Base-by-base conservation (phyloP, 805 yeast genomes). In the Martiniozyma abietophila region DNA sequence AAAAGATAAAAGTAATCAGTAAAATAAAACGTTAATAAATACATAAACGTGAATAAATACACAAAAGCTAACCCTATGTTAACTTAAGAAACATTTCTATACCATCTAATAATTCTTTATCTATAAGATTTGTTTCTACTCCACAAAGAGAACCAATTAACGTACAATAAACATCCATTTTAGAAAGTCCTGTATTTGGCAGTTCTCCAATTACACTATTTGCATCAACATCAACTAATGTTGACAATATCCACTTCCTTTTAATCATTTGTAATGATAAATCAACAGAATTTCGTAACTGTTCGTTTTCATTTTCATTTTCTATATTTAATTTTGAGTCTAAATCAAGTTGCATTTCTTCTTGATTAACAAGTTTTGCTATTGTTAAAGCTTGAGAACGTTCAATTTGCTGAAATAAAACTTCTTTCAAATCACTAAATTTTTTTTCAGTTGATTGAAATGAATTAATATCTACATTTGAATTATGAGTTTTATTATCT, bases 121-220 rank as follows among this genome's bases (percentile, higher is more conserved):
- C 84, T 38, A 89, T 78, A 40, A 81, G 92, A 40, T 83, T 94
- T 15, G 77, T 67, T 32, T 76, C 73, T 35, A 85, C 66, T 2
- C 84, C 94, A 52, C 94, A 81, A 31, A 84, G 72, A 30, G 76
- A 61, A 17, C 89, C 72, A 27, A 92, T 77, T 41, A 89, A 64
- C 48, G 76, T 75, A 43, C 94, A 68, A 61, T 89, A 54, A 12
- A 54, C 41, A 25, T 43, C 43, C 19, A 56, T 80, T 52, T 84
- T 85, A 34, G 21, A 7, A 34, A 19, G 3, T 25, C 19, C n/a
- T 30, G 31, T 31, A 48, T 8, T 37, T 36, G 21, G 31, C 40
- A 9, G 28, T n/a, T n/a, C n/a, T n/a, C n/a, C n/a, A n/a, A n/a
- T n/a, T n/a, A n/a, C n/a, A n/a, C n/a, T 11, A 51, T 45, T 48